Evolutionary conservation across 805 yeast genomes (phyloP).

Genomic region (Metschnikowia koreensis): DNA sequence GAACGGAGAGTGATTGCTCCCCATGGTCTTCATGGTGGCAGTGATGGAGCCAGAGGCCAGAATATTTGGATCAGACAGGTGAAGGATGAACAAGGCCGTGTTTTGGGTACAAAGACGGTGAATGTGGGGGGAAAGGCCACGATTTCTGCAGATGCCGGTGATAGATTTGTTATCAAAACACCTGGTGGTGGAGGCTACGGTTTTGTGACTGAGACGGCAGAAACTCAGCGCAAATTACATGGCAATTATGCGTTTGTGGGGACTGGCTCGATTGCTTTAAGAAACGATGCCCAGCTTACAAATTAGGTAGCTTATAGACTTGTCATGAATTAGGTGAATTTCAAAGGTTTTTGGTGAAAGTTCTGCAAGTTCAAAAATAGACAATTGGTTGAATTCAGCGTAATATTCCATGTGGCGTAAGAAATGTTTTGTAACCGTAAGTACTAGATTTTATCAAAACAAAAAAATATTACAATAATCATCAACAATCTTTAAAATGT

Average conservation of each 20-base stretch:
- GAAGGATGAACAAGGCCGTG: slow-evolving; percentile 19
- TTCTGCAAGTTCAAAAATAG: not conserved
- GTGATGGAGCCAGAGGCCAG: slow-evolving; percentile 66
- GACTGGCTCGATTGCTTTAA: slow-evolving; percentile 40
- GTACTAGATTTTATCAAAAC: too few species aligned
- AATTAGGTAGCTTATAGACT: slow-evolving; percentile 22
- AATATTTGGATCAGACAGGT: slow-evolving; percentile 34
- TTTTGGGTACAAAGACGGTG: slow-evolving; percentile 18
- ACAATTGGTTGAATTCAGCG: not conserved
- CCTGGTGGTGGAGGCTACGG: slow-evolving; percentile 51
- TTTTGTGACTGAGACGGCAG: not conserved
- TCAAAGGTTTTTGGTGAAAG: not conserved
- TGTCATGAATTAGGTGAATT: not conserved
- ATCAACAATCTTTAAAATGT: too few species aligned
- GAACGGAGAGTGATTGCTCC: slow-evolving; percentile 87
- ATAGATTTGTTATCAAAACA: slow-evolving; percentile 38
- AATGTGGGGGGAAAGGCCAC: slow-evolving; percentile 21
- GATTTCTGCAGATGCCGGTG: slow-evolving; percentile 35
- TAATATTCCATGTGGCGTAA: too few species aligned
- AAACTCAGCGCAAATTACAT: slow-evolving; percentile 5
- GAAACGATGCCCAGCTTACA: slow-evolving; percentile 34
- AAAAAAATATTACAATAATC: too few species aligned
- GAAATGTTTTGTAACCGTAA: too few species aligned
- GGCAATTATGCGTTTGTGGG: slow-evolving; percentile 21
- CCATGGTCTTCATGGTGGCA: slow-evolving; percentile 83